These are phyloP conservation scores for Gracilariopsis chorda DNA, from an alignment of 23 red algal genomes.

Conservation along the genomic window DNA sequence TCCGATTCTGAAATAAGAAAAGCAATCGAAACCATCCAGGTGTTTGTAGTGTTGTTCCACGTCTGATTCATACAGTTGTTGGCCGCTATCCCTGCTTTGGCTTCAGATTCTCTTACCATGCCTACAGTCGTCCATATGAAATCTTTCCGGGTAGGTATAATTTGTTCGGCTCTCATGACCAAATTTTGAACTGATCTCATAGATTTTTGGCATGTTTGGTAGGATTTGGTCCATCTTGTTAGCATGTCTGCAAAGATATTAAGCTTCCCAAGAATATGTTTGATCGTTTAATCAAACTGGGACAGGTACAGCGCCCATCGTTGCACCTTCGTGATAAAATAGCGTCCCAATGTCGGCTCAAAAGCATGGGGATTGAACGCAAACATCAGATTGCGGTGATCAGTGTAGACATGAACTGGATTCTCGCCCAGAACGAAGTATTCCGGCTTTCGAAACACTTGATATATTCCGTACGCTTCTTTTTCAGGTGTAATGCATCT, in stretches of 20 bases:
- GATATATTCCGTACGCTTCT: constrained; percentile 14
- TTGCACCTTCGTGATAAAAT: constrained; percentile 18
- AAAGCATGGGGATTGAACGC: not conserved
- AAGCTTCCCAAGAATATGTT: not conserved
- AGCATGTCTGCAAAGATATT: constrained; percentile 23
- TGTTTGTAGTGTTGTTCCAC: not conserved
- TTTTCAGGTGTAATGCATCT: constrained; percentile 28
- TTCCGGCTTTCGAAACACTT: not conserved
- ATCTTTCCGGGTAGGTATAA: not conserved
- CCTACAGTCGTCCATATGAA: not conserved
- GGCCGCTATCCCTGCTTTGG: not conserved
- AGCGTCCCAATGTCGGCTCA: not conserved
- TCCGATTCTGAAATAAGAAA: not conserved
- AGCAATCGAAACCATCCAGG: not conserved
- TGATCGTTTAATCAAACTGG: not conserved
- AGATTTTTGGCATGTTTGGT: not conserved
- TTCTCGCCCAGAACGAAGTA: not conserved
- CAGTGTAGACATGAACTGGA: not conserved
- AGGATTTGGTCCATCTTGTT: constrained; percentile 10
- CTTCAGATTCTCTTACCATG: not conserved
- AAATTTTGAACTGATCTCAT: not conserved
- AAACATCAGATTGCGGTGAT: constrained; percentile 30
- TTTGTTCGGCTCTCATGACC: not conserved
- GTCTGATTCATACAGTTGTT: not conserved
- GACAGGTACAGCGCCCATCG: constrained; percentile 2